Base-by-base conservation (phyloP, 164 flowering plant species). In the Stephania japonica region DNA sequence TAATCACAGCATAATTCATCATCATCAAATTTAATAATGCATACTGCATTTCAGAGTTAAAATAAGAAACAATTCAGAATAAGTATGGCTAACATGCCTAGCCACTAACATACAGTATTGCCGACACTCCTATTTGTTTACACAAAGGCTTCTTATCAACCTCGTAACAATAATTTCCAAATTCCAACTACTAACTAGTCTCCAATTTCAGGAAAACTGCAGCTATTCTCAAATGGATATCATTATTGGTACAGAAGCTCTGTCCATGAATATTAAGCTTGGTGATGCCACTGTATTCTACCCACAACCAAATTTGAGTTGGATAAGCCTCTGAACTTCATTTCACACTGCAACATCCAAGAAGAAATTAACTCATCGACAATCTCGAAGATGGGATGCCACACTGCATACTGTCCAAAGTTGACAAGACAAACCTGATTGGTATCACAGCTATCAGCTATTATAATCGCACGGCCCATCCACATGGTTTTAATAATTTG, bases 51-150 rank as follows among this genome's bases (percentile, higher is more conserved):
- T 32, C 38, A 32, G 24, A 38, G 68, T 32, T 42, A 69, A 41
- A 43, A 26, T 11, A 70, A 24, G 2, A 47, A 24, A 1, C 21
- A 56, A 14, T 10, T 5, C 32, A 71, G 23, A 24, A 42, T 0
- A 32, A 1, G 18, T 41, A 67, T 67, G 49, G 69, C 69, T 67
- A 67, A 67, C 69, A 67, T 67, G 69, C 47, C 49, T 41, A 67
- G 69, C 69, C 69, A 67, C 49, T 67, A 13, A 41, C 47, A 67
- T n/a, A 32, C 24, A 56, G 16, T 6, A 2, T 14, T 56, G 21
- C 62, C 0, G 62, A 56, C 21, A 19, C 1, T 59, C 0, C 24
- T 6, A 59, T 6, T 59, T 19, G 0, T 56, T 56, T 18, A 56
- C 62, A 56, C 21, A 19, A 24, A 19, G 6, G 23, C 38, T 59